These are phyloP conservation scores for Halophytophthora batemanensis DNA, from an alignment of 352 stramenopile genomes.

Conservation along the genomic window DNA sequence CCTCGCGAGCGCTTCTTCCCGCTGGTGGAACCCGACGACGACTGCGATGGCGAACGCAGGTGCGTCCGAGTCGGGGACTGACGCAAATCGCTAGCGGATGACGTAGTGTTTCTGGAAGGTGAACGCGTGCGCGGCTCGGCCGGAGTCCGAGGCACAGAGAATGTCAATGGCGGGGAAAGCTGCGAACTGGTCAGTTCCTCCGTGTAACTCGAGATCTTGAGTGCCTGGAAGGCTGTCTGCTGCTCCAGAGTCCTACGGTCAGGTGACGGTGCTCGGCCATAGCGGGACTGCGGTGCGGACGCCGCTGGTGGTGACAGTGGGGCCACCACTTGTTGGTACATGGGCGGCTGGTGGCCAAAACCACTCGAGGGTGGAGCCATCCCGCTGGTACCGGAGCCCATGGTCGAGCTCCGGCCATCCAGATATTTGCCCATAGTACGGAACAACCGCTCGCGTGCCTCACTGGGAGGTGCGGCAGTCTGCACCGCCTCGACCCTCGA, in stretches of 20 bases:
- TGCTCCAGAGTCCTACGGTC: conserved; percentile 26
- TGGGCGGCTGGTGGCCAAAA: conserved; percentile 9
- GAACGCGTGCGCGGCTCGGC: no score
- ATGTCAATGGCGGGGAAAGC: no score
- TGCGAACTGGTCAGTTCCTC: conserved; percentile 22
- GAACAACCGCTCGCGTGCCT: conserved; percentile 44
- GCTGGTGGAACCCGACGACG: conserved; percentile 5
- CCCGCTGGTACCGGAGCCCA: not conserved
- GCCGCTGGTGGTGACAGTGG: not conserved
- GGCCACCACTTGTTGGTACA: conserved; percentile 16
- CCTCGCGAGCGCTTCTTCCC: conserved; percentile 46
- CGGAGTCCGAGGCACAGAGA: no score
- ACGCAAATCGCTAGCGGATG: no score
- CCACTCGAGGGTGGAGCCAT: not conserved
- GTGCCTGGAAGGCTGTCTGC: conserved; percentile 32
- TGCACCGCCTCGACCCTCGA: not conserved
- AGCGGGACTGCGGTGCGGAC: no score
- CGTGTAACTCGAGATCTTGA: conserved; percentile 31
- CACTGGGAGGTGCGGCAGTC: not conserved
- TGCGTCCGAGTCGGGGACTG: no score
- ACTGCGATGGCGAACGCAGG: conserved; percentile 13
- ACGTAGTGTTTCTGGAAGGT: no score
- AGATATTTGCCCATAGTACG: conserved; percentile 55
- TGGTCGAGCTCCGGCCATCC: conserved; percentile 3
- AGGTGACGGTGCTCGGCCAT: conserved; percentile 19